Evolutionary conservation across 2,329 filamentous ascomycete species (phyloP), one percentile per base, ranked within the genome.

Genomic region (Cytospora schulzeri): DNA sequence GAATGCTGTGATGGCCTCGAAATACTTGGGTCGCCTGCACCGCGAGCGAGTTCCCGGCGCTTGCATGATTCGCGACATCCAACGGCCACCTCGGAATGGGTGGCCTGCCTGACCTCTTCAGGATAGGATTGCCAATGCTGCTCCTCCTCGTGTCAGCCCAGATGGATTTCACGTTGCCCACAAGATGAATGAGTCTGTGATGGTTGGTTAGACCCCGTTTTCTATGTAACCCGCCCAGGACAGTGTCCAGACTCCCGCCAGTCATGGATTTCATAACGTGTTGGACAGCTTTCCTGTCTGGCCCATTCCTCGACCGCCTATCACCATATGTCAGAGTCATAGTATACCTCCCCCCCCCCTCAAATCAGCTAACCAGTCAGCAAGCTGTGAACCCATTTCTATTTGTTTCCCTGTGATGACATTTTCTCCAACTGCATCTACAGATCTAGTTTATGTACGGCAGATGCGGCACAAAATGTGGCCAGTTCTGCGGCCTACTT

Each of bases 401-500:
- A 24, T 22, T 9, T 14, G 24, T 24, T 14, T 24, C n/a, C 45
- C n/a, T 41, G 45, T 48, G n/a, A 48, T 48, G n/a, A 28, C 22
- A 17, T 41, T 22, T 55, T 55, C 28, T 29, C 50, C 22, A 51
- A 24, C n/a, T 52, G 41, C 53, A 57, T 53, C 38, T 24, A 29
- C 41, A 29, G 53, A 57, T 51, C 53, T 57, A 38, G n/a, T n/a
- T 19, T 11, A 35, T 38, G 45, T 41, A 41, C 9, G n/a, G 45
- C 19, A 45, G 56, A n/a, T 64, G 64, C 64, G 35, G 51, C 51
- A 41, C 56, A 59, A 35, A 31, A 59, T 29, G 50, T 57, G 52
- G 60, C 64, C 64, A 26, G 26, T 63, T 57, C 52, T 60, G 60
- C 64, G 52, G 29, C 57, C 57, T 57, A 26, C 29, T 33, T 22